Evolutionary conservation across 805 yeast species (phyloP).

Genomic region (Starmerella lactis-condensi): DNA sequence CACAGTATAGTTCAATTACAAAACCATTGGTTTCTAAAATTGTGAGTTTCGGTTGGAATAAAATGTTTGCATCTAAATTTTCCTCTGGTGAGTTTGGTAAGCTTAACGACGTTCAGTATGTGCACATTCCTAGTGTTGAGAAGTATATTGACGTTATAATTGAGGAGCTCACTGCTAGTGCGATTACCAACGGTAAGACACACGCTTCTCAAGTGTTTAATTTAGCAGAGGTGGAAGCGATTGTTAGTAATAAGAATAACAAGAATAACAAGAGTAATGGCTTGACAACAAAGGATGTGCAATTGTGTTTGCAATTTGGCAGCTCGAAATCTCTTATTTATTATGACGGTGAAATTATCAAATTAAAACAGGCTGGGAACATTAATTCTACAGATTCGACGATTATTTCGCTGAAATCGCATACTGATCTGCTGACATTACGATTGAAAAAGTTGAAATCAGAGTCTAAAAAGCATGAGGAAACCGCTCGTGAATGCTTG

Average conservation of each 20-base stretch:
- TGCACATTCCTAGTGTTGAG: slow-evolving; percentile 13
- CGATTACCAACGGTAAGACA: slow-evolving; percentile 7
- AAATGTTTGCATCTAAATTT: too few species aligned
- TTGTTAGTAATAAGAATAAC: slow-evolving; percentile 11
- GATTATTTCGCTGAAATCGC: slow-evolving; percentile 7
- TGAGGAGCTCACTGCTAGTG: slow-evolving; percentile 2
- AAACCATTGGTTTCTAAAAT: too few species aligned
- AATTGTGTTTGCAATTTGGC: slow-evolving; percentile 16
- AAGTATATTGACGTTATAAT: slow-evolving; percentile 6
- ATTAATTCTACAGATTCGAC: slow-evolving; percentile 10
- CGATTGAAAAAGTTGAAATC: slow-evolving; percentile 14
- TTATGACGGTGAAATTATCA: slow-evolving; percentile 11
- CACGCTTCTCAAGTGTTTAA: slow-evolving; percentile 5
- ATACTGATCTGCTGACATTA: slow-evolving; percentile 10
- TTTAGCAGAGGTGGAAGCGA: slow-evolving; percentile 1
- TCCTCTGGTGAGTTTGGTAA: too few species aligned
- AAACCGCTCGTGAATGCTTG: slow-evolving; percentile 13
- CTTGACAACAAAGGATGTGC: slow-evolving; percentile 15
- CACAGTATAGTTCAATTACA: too few species aligned
- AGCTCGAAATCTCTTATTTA: slow-evolving; percentile 15
- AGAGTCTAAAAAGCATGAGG: slow-evolving; percentile 14
- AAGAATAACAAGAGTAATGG: slow-evolving; percentile 4
- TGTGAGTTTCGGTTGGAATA: too few species aligned
- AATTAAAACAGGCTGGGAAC: slow-evolving; percentile 8
- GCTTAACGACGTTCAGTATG: slow-evolving; percentile 18